A percentile compares a stretch with the other conserved stretches of the same genome.
phyloP scores from a whole-genome alignment of 2,329 filamentous ascomycete species.

The Phialemonium atrogriseum region DNA sequence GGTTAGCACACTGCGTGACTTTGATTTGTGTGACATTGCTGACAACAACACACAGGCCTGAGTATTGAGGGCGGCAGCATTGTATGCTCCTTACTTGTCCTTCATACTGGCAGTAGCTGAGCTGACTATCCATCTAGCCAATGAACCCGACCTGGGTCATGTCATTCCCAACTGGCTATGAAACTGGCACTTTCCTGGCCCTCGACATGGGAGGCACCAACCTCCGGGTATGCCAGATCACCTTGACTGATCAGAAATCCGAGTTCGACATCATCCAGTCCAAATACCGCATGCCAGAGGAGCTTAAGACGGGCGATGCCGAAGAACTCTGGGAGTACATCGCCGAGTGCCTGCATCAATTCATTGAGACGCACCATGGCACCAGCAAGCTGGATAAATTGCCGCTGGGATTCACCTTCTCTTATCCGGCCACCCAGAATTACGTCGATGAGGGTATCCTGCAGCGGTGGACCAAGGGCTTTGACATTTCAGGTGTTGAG shows the following conservation, averaged over 20 bases:
- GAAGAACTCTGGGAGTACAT: slow-evolving; percentile 94
- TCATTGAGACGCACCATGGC: slow-evolving; percentile 78
- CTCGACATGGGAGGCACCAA: slow-evolving; percentile 97
- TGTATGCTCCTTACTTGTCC: slow-evolving; percentile 45
- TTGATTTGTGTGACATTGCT: neutral
- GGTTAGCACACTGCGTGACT: slow-evolving; percentile 39
- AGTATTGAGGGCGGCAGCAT: slow-evolving; percentile 86
- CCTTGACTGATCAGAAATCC: slow-evolving; percentile 75
- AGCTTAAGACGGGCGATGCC: slow-evolving; percentile 75
- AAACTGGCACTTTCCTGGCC: slow-evolving; percentile 80
- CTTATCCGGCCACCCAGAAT: slow-evolving; percentile 86
- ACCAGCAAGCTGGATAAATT: slow-evolving; percentile 56
- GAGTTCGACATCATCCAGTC: slow-evolving; percentile 94
- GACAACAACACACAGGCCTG: slow-evolving; percentile 50
- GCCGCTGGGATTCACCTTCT: slow-evolving; percentile 91
- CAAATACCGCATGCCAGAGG: slow-evolving; percentile 90
- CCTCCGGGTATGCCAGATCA: slow-evolving; percentile 88
- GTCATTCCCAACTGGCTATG: slow-evolving; percentile 76
- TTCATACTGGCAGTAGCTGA: too few relatives aligned
- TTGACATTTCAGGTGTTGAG: slow-evolving; percentile 88
- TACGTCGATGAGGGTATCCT: slow-evolving; percentile 89
- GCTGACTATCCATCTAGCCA: slow-evolving; percentile 50
- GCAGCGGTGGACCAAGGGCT: slow-evolving; percentile 96
- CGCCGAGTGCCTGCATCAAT: slow-evolving; percentile 84
- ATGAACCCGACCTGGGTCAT: slow-evolving; percentile 99